A percentile compares a stretch with the other conserved stretches of the same genome.
phyloP scores from a whole-genome alignment of 2,329 filamentous ascomycete genomes.

The Cercospora sesami region DNA sequence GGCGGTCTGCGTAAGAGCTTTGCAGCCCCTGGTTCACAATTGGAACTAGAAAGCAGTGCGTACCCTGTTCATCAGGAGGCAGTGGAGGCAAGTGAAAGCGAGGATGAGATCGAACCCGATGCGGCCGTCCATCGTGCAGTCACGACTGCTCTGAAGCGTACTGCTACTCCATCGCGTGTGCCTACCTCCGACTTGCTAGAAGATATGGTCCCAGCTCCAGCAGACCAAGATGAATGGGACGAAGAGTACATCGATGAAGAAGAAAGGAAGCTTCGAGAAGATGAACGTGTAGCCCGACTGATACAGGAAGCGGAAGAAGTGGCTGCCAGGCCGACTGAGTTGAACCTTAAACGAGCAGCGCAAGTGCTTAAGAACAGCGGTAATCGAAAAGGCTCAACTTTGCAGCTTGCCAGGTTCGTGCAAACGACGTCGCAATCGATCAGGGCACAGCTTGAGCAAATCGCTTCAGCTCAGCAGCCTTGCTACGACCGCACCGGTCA shows the following conservation, averaged over 20 bases:
- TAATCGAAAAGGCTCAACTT: conserved; percentile 60
- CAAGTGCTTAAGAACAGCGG: conserved; percentile 58
- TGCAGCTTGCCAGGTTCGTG: conserved; percentile 51
- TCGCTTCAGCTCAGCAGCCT: neutral
- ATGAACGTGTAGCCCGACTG: conserved; percentile 47
- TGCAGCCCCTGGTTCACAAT: conserved; percentile 55
- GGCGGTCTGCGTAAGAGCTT: conserved; percentile 52
- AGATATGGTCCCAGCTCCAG: conserved; percentile 26
- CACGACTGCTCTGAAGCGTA: neutral
- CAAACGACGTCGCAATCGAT: conserved; percentile 39
- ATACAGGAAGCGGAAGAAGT: conserved; percentile 50
- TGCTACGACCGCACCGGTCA: neutral
- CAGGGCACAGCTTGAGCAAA: conserved; percentile 22
- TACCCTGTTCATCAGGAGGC: conserved; percentile 9
- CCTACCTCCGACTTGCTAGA: conserved; percentile 30
- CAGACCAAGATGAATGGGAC: conserved; percentile 41
- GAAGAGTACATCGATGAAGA: conserved; percentile 56
- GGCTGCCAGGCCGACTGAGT: conserved; percentile 45
- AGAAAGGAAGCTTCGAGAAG: conserved; percentile 54
- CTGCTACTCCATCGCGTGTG: neutral
- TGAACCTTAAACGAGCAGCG: conserved; percentile 47
- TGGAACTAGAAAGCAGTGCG: conserved; percentile 27
- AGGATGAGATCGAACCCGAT: conserved; percentile 27
- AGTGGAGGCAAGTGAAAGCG: conserved; percentile 7
- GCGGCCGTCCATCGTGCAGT: neutral